Percentiles rank a stretch among this genome's conserved stretches.
Conservation (phyloP, 2,329 filamentous ascomycete genomes). For the Verticillium isaacii region DNA sequence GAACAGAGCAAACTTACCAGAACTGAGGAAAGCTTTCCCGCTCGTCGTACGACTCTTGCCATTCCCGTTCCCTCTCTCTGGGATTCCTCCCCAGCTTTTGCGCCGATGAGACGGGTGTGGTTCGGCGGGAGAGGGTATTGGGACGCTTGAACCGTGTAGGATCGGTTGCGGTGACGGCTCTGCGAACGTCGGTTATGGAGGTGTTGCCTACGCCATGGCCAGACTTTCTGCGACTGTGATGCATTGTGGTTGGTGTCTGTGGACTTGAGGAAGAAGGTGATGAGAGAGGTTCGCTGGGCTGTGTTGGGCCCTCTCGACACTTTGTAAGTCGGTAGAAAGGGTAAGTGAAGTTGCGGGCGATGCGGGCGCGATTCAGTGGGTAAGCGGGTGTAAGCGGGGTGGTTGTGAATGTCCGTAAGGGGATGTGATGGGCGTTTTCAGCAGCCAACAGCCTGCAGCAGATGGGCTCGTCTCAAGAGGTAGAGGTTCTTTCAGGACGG, state of each 20-base stretch:
- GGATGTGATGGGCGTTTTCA: background rate
- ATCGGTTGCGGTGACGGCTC: conserved; percentile 40
- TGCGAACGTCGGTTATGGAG: conserved; percentile 52
- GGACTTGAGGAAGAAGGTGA: conserved; percentile 4
- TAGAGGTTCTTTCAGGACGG: background rate
- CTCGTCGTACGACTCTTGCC: conserved; percentile 50
- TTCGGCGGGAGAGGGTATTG: conserved; percentile 34
- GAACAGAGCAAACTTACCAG: conserved; percentile 44
- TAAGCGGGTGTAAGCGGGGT: background rate
- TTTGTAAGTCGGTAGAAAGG: conserved; percentile 8
- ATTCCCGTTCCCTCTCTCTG: conserved; percentile 46
- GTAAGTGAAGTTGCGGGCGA: conserved; percentile 5
- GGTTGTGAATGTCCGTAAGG: background rate
- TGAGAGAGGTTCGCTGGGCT: background rate
- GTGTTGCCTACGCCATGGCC: conserved; percentile 48
- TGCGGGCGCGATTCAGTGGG: background rate
- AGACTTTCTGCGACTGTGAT: conserved; percentile 53
- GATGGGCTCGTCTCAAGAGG: conserved; percentile 4
- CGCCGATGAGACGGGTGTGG: conserved; percentile 27
- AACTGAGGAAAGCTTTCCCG: conserved; percentile 61
- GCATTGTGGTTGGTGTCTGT: conserved; percentile 33
- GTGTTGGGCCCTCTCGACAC: conserved; percentile 7
- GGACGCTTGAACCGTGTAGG: conserved; percentile 44
- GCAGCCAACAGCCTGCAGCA: background rate
- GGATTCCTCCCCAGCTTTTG: conserved; percentile 48